phyloP scores from a whole-genome alignment of 2,329 filamentous ascomycete species.

The Grosmannia serpens region DNA sequence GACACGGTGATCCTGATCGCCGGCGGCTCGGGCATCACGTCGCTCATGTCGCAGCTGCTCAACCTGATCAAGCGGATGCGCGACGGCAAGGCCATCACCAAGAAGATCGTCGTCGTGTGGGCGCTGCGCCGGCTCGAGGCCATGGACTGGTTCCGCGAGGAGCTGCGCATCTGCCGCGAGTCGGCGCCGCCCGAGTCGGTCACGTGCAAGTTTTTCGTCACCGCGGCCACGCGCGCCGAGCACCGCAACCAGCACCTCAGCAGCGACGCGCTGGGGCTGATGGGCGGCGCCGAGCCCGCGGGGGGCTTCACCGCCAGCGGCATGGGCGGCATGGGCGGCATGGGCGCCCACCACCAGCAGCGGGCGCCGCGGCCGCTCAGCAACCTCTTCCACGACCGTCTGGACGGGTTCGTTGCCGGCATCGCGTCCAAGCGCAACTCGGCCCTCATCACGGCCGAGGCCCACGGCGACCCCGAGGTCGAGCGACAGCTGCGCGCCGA shows the following conservation, averaged over 20 bases:
- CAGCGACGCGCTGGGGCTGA: not conserved
- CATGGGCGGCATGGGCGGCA: not conserved
- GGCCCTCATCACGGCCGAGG: conserved; percentile 69
- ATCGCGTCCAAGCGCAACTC: conserved; percentile 83
- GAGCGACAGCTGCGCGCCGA: conserved; percentile 71
- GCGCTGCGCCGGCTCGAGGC: conserved; percentile 81
- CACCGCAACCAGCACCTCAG: conserved; percentile 26
- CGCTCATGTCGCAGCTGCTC: conserved; percentile 79
- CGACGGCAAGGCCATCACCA: conserved; percentile 86
- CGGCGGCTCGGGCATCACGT: conserved; percentile 88
- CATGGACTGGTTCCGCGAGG: conserved; percentile 96
- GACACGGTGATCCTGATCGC: conserved; percentile 90
- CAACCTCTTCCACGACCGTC: conserved; percentile 69
- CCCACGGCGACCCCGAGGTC: conserved; percentile 64
- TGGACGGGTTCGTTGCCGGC: conserved; percentile 78
- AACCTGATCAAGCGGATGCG: conserved; percentile 95
- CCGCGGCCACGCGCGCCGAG: conserved; percentile 52
- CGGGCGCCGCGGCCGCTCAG: conserved; percentile 54
- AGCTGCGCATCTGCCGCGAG: conserved; percentile 83
- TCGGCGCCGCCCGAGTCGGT: conserved; percentile 79
- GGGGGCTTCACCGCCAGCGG: not conserved
- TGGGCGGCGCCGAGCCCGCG: not conserved
- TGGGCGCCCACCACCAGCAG: conserved; percentile 18
- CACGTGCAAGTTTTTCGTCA: conserved; percentile 91
- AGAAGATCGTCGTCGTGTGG: conserved; percentile 88